Evolutionary conservation across 1,139 yeast species (phyloP), one percentile per base, ranked within the genome.

Genomic region (Geotrichum histeridarum): DNA sequence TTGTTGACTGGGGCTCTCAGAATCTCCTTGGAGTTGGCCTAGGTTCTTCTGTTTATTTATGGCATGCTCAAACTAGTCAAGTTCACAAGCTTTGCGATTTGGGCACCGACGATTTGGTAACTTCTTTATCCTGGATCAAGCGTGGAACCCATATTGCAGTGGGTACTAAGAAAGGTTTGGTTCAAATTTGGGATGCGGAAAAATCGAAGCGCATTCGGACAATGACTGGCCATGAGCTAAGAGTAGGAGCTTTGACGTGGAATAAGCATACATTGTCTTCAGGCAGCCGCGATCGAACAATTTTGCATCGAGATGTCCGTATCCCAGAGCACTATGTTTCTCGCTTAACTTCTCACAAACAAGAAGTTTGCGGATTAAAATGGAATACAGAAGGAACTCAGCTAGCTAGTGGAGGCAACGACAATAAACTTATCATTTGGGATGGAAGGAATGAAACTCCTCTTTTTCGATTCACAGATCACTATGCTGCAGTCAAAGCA

Each of bases 131-230:
- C 57, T 93, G 99, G 99, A 88, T 93, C 54, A 67, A 66, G 36
- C 63, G 95, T 84, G 64, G 97, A 36, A 84, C 95, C 17, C 97
- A 93, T 73, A 68, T 93, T 47, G 98, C 99, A 0, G 83, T 93
- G 11, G 99, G 99, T 2, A 89, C 97, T 1, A 78, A 81, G 55
- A 77, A 82, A 50, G 99, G 99, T 0, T 68, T 84, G 43, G 97
- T 93, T 4, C 96, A 91, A 66, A 89, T 93, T 27, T 93, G 97
- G 95, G 99, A 94, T 69, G 95, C 93, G 0, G 81, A 86, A n/a
- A 83, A 84, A 53, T 78, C 82, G 58, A 85, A 87, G 69, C 84
- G 95, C 63, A 82, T 91, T 9, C 77, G 99, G 59, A 84, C 95
- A 9, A 87, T 94, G 93, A 79, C 93, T 1, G 99, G 99, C 2